Conservation (phyloP, 2,329 filamentous ascomycete species). For the Orbilia javanica region DNA sequence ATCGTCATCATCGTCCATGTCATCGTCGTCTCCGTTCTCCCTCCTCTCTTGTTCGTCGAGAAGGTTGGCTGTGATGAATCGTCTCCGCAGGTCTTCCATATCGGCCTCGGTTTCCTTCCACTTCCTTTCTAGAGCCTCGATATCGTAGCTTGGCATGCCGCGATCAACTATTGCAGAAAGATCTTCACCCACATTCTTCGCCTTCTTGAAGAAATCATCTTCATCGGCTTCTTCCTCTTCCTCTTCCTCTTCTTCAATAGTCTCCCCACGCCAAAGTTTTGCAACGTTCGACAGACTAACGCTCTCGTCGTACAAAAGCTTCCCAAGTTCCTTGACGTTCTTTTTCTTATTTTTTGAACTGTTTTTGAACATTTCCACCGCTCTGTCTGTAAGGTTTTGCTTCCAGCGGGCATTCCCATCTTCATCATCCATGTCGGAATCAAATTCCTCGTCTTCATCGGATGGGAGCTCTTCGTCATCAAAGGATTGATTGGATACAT, state of each 20-base stretch:
- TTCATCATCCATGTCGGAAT: constrained; percentile 69
- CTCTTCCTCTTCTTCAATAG: constrained; percentile 71
- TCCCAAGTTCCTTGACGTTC: constrained; percentile 76
- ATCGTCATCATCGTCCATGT: constrained; percentile 66
- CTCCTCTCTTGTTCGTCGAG: constrained; percentile 71
- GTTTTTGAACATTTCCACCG: constrained; percentile 64
- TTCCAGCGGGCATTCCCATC: constrained; percentile 80
- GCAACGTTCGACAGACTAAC: constrained; percentile 81
- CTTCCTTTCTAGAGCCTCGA: constrained; percentile 82
- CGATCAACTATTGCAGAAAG: constrained; percentile 75
- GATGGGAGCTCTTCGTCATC: constrained; percentile 65
- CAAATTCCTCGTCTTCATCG: constrained; percentile 67
- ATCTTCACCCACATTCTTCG: constrained; percentile 74
- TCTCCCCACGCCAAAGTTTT: constrained; percentile 81
- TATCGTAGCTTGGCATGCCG: constrained; percentile 81
- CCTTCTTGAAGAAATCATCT: constrained; percentile 76
- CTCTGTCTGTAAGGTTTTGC: constrained; percentile 81
- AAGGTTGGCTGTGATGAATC: constrained; percentile 80
- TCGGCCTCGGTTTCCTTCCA: constrained; percentile 82
- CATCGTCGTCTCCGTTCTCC: constrained; percentile 66
- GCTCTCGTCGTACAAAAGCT: constrained; percentile 87
- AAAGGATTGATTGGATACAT: constrained; percentile 66
- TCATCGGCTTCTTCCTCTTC: constrained; percentile 72
- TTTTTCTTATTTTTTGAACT: constrained; percentile 39
- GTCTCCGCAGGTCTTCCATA: constrained; percentile 78